These are phyloP conservation scores for Luffa aegyptiaca DNA, from an alignment of 306 rosid species.

Conservation along the genomic window DNA sequence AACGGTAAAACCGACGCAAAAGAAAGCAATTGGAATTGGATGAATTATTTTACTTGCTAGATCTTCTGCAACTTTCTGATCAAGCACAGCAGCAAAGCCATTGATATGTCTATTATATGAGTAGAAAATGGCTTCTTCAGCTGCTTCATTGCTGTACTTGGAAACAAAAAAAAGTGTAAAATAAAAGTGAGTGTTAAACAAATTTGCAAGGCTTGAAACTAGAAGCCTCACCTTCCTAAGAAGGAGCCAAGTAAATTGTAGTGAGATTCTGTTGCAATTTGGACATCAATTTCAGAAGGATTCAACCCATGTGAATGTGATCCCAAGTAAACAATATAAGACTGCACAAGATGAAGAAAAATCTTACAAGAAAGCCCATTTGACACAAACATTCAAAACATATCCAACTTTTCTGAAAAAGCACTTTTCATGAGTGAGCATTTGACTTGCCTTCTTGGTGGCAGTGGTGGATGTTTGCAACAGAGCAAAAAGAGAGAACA, in stretches of 20 bases:
- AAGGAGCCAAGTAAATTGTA: slow-evolving; percentile 38
- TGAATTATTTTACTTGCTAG: slow-evolving; percentile 29
- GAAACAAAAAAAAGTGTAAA: neutral
- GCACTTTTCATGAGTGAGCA: neutral
- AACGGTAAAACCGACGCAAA: too few species aligned
- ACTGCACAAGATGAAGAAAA: slow-evolving; percentile 15
- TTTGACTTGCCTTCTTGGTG: neutral
- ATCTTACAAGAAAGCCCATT: neutral
- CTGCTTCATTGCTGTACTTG: slow-evolving; percentile 31
- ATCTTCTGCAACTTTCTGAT: slow-evolving; percentile 35
- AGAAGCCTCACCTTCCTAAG: slow-evolving; percentile 38
- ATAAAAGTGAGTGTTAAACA: neutral
- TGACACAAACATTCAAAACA: too few species aligned
- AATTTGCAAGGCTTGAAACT: neutral
- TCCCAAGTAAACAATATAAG: slow-evolving; percentile 63
- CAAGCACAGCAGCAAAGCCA: slow-evolving; percentile 66
- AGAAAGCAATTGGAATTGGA: neutral
- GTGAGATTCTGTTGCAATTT: slow-evolving; percentile 32
- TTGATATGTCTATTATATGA: slow-evolving; percentile 50
- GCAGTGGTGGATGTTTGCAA: neutral
- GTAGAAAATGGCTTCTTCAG: slow-evolving; percentile 50
- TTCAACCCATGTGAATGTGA: slow-evolving; percentile 30
- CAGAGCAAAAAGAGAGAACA: neutral
- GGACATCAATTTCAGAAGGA: slow-evolving; percentile 15
- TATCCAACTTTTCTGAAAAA: neutral